Percentiles rank a stretch among this genome's conserved stretches.
Conservation (phyloP, 345 rosid genomes). For the Durio zibethinus region DNA sequence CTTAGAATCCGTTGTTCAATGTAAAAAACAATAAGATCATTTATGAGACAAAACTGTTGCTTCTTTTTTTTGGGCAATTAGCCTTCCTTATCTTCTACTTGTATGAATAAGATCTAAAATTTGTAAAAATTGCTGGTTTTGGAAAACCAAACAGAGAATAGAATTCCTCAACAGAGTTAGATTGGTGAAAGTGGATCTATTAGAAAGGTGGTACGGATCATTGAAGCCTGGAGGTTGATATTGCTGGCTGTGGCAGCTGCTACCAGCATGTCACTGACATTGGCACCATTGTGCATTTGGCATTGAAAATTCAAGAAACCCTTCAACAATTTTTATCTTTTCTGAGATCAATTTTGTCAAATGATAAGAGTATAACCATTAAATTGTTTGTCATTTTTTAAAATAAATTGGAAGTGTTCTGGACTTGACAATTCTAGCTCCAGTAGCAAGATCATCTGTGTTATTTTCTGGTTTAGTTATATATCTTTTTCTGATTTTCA, state of each 20-base stretch:
- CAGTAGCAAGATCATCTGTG: background rate
- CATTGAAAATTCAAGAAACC: background rate
- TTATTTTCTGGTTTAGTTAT: background rate
- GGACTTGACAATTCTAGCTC: background rate
- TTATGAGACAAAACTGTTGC: background rate
- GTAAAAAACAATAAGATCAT: background rate
- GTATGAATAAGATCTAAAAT: background rate
- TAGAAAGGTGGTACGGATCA: background rate
- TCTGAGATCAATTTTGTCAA: background rate
- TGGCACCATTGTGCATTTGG: background rate
- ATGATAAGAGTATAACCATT: background rate
- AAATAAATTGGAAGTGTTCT: background rate
- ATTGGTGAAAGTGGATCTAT: background rate
- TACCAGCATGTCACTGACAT: background rate
- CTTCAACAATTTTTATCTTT: background rate
- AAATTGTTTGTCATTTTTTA: background rate
- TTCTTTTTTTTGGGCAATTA: background rate
- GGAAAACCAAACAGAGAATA: background rate
- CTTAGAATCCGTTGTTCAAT: conserved; percentile 4
- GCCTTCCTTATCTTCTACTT: background rate
- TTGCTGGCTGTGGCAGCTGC: background rate
- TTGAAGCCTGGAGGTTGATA: background rate
- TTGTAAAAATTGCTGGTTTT: background rate
- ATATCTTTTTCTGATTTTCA: conserved; percentile 29
- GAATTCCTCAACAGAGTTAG: background rate